A percentile compares a stretch with the other conserved stretches of the same genome.
phyloP scores from a whole-genome alignment of 495 filamentous ascomycete species.

The Aspergillus carlsbadensis region DNA sequence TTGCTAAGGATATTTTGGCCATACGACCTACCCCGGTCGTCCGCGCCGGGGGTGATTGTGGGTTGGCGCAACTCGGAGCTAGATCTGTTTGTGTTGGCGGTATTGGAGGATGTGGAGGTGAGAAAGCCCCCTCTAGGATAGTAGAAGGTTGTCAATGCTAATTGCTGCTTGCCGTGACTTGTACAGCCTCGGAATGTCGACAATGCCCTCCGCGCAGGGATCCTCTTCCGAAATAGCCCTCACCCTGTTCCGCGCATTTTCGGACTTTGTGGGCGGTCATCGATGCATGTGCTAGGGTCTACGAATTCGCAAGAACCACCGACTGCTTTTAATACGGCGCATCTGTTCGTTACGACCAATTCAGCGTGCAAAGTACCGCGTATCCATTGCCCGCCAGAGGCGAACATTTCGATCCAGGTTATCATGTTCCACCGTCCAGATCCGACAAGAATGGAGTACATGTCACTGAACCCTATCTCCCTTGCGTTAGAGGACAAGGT shows the following conservation, averaged over 20 bases:
- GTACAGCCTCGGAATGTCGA: constrained; percentile 72
- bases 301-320: constrained; percentile 59
- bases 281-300: constrained; percentile 82
- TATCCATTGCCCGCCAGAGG: constrained; percentile 65
- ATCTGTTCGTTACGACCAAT: constrained; percentile 67
- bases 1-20: constrained; percentile 99
- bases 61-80: constrained; percentile 93
- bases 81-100: constrained; percentile 85
- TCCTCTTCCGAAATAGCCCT: constrained; percentile 77
- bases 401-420: constrained; percentile 71
- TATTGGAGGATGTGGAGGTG: constrained; percentile 91
- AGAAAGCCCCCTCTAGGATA: background rate
- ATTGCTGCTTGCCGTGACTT: background rate
- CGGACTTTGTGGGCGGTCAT: constrained; percentile 75
- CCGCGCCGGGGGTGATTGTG: constrained; percentile 78
- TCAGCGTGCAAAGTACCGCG: constrained; percentile 59
- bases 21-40: constrained; percentile 72
- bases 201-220: constrained; percentile 79
- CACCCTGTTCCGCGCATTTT: constrained; percentile 81
- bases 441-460: constrained; percentile 91
- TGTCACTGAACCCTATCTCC: constrained; percentile 86
- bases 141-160: background rate
- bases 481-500: constrained; percentile 80
- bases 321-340: constrained; percentile 60
- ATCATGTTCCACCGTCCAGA: constrained; percentile 86